Evolutionary conservation across 768 basidiomycete genomes (phyloP).

Genomic region (Albatrellus ellisii): DNA sequence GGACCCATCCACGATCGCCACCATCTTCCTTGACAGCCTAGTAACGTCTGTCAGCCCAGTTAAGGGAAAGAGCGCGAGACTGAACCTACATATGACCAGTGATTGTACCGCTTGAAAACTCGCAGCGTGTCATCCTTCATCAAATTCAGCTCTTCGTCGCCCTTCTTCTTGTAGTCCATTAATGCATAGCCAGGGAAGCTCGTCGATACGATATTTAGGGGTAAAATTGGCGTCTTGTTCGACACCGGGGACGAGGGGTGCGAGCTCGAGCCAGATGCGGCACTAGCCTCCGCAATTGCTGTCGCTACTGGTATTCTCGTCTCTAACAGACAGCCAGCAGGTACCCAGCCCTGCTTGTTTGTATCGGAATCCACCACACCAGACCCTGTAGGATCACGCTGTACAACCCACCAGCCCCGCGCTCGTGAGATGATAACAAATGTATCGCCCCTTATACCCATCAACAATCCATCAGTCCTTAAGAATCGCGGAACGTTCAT

Average conservation of each 20-base stretch:
- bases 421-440: slow-evolving; percentile 88
- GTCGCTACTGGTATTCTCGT: slow-evolving; percentile 83
- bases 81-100: slow-evolving; percentile 79
- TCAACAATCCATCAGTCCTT: slow-evolving; percentile 1
- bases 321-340: slow-evolving; percentile 92
- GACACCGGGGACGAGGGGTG: slow-evolving; percentile 21
- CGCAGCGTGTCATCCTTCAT: slow-evolving; percentile 79
- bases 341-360: slow-evolving; percentile 90
- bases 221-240: slow-evolving; percentile 68
- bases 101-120: slow-evolving; percentile 97
- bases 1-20: slow-evolving; percentile 95
- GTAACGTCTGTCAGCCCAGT: slow-evolving; percentile 4
- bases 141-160: slow-evolving; percentile 84
- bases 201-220: slow-evolving; percentile 87
- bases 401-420: slow-evolving; percentile 99
- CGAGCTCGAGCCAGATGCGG: slow-evolving; percentile 31
- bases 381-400: slow-evolving; percentile 79
- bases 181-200: slow-evolving; percentile 93
- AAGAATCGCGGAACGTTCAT: slow-evolving; percentile 8
- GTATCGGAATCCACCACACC: slow-evolving; percentile 68
- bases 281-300: slow-evolving; percentile 73
- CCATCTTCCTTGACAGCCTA: slow-evolving; percentile 89
- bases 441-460: slow-evolving; percentile 60
- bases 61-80: slow-evolving; percentile 5
- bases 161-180: slow-evolving; percentile 94